Conservation (phyloP, 257 asterid genomes). For the Solanum clarkiae region DNA sequence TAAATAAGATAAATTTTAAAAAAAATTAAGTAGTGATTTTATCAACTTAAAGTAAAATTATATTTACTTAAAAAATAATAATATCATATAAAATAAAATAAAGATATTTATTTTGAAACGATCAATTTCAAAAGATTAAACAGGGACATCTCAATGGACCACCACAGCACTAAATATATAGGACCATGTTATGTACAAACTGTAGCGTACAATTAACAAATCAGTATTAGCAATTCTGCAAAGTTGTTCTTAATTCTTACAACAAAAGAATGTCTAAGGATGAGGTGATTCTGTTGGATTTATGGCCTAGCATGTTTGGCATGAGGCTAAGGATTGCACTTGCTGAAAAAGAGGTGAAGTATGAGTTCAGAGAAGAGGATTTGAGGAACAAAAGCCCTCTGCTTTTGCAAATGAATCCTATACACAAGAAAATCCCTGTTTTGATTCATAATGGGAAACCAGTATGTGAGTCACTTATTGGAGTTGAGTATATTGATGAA, state of each 20-base stretch:
- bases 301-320: slow-evolving; percentile 12
- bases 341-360: slow-evolving; percentile 9
- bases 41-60: no score
- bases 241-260: background rate
- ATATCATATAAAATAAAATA: no score
- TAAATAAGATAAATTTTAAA: no score
- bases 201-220: background rate
- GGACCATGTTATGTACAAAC: background rate
- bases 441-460: slow-evolving; percentile 22
- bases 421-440: slow-evolving; percentile 17
- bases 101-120: no score
- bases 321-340: slow-evolving; percentile 16
- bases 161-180: background rate
- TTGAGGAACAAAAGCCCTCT: slow-evolving; percentile 6
- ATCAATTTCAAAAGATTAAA: no score
- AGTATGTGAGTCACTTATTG: slow-evolving; percentile 7
- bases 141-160: background rate
- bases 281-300: slow-evolving; percentile 8
- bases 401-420: slow-evolving; percentile 14
- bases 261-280: slow-evolving; percentile 2
- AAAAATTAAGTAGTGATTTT: no score
- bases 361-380: slow-evolving; percentile 12
- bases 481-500: slow-evolving; percentile 12
- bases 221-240: background rate
- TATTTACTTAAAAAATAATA: no score